Percentiles rank a stretch among this genome's conserved stretches.
Conservation (phyloP, 352 stramenopile genomes). For the Phytophthora tentaculata region DNA sequence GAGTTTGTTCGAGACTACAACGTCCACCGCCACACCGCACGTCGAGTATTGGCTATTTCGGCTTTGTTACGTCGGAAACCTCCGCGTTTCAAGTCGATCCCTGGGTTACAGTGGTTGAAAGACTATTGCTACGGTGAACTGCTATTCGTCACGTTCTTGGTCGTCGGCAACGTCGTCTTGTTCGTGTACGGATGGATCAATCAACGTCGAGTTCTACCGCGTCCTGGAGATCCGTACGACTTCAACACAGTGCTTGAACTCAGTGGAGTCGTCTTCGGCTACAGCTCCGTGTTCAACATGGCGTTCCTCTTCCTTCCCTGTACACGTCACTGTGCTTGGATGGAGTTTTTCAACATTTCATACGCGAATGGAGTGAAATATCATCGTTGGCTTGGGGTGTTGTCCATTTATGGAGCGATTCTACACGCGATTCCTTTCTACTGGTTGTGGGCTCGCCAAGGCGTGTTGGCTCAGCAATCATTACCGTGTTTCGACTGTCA, state of each 20-base stretch:
- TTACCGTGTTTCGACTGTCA: conserved; percentile 64
- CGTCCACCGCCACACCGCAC: conserved; percentile 47
- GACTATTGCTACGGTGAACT: conserved; percentile 69
- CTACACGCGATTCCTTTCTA: conserved; percentile 56
- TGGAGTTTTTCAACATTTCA: conserved; percentile 68
- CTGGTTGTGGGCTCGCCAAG: conserved; percentile 47
- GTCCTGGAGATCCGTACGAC: conserved; percentile 39
- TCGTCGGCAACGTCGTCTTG: conserved; percentile 60
- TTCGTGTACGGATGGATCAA: conserved; percentile 64
- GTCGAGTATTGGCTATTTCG: conserved; percentile 41
- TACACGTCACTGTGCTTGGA: conserved; percentile 69
- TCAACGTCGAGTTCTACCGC: conserved; percentile 37
- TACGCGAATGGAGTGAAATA: conserved; percentile 72
- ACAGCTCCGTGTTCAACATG: conserved; percentile 67
- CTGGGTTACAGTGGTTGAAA: conserved; percentile 15
- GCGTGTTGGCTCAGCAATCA: conserved; percentile 38
- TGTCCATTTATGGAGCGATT: conserved; percentile 44
- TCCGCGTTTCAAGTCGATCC: conserved; percentile 14
- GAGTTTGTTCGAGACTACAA: conserved; percentile 51
- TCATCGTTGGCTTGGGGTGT: conserved; percentile 61
- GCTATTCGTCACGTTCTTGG: conserved; percentile 51
- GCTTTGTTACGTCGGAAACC: conserved; percentile 57
- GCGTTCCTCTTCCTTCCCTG: conserved; percentile 67
- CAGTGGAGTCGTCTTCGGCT: conserved; percentile 48
- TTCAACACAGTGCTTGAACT: conserved; percentile 59